These are phyloP conservation scores for Blastocystis sp. DNA, from an alignment of 352 stramenopile genomes.

Conservation along the genomic window DNA sequence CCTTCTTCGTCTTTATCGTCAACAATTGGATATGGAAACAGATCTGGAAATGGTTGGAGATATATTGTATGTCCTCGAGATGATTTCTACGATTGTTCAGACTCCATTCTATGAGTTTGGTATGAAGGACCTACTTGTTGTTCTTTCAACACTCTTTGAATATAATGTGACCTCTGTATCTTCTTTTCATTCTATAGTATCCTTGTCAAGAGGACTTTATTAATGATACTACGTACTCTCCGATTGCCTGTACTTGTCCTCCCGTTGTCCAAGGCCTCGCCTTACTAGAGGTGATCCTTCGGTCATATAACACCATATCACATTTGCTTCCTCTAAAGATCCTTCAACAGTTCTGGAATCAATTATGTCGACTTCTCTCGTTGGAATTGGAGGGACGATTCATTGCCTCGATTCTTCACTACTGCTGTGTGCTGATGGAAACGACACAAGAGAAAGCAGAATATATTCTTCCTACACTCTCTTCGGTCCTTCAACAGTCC, in stretches of 20 bases:
- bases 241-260: neutral
- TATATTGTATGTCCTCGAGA: slow-evolving; percentile 18
- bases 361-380: neutral
- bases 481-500: neutral
- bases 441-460: neutral
- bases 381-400: neutral
- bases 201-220: slow-evolving; percentile 28
- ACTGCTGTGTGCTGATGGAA: neutral
- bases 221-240: neutral
- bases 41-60: neutral
- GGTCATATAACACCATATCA: neutral
- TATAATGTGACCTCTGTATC: neutral
- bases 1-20: neutral
- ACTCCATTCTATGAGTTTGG: neutral
- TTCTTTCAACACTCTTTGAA: neutral
- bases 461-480: neutral
- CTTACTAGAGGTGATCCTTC: neutral
- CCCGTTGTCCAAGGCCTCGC: neutral
- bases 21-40: neutral
- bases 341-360: slow-evolving; percentile 9
- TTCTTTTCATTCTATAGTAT: neutral
- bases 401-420: slow-evolving; percentile 10
- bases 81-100: neutral
- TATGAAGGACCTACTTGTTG: neutral
- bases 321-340: neutral